These are phyloP conservation scores for Neobulgaria alba DNA, from an alignment of 2,329 filamentous ascomycete species.

Conservation along the genomic window DNA sequence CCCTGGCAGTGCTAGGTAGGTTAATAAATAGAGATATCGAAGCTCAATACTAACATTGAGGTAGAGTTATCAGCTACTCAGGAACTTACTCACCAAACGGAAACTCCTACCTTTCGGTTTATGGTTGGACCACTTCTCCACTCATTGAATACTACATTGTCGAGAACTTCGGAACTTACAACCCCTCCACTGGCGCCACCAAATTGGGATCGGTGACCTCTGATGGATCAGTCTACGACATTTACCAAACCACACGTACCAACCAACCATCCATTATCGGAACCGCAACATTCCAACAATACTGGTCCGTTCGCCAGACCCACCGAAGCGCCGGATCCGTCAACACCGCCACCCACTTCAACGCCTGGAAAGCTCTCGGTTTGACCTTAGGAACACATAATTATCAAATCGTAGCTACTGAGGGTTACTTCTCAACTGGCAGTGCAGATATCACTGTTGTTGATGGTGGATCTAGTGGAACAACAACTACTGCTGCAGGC, in stretches of 20 bases:
- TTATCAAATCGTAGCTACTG: conserved; percentile 39
- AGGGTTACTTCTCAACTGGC: conserved; percentile 1
- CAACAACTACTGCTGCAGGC: neutral
- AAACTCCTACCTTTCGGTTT: conserved; percentile 24
- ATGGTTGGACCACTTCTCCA: conserved; percentile 1
- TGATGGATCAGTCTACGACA: conserved; percentile 45
- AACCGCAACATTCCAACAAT: conserved; percentile 42
- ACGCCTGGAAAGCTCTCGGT: conserved; percentile 40
- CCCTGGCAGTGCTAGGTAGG: conserved; percentile 27
- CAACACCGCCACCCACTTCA: conserved; percentile 40
- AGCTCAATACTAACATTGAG: neutral
- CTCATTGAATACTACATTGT: conserved; percentile 6
- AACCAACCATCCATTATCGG: conserved; percentile 38
- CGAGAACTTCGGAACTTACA: conserved; percentile 29
- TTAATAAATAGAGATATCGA: neutral
- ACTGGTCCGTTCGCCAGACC: conserved; percentile 41
- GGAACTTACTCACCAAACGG: neutral
- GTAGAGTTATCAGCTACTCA: neutral
- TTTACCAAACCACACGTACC: conserved; percentile 30
- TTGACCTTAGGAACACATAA: conserved; percentile 37
- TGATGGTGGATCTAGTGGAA: neutral
- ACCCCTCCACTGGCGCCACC: conserved; percentile 38
- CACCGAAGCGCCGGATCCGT: conserved; percentile 44
- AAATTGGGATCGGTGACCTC: conserved; percentile 40
- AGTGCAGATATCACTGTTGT: neutral